Evolutionary conservation across 176 grass and related monocot species (phyloP), one percentile per base, ranked within the genome.

Genomic region (Carex myosuroides): DNA sequence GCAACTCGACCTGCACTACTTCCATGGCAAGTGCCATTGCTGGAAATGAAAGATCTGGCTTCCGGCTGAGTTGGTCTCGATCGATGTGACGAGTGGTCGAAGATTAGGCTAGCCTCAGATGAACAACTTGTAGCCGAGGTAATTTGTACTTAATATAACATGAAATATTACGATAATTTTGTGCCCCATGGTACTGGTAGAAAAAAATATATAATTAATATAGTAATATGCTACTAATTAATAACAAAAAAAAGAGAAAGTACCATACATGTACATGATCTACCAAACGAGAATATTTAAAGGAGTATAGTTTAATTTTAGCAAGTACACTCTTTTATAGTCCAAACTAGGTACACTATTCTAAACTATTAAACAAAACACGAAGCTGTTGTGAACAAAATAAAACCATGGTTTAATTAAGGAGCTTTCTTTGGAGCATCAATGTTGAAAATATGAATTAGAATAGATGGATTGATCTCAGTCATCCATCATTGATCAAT

Each of bases 31-130:
- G 57, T 7, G 62, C 22, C 2, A 53, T 41, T 5, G 37, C 32
- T 5, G 69, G 33, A 50, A 7, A 10, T 21, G 65, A 65, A n/a
- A 70, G 11, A 17, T 63, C 61, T 12, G 41, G 55, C 3, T 94
- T 89, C 46, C 62, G 37, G 39, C 30, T 93, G 57, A 89, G 56
- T 35, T 93, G 91, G 91, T 93, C 89, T 3, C 20, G 81, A 14
- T 3, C 20, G 81, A 14, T 59, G 18, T 29, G 80, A 87, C 7
- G 83, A 84, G 37, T 70, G 81, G 84, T 82, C 56, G 0, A 88
- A 75, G 64, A 83, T 93, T 62, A 67, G 0, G 5, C 24, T 70
- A 14, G 11, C 55, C n/a, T 48, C 55, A 0, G 30, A 66, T 26
- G 12, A 46, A 8, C 73, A 60, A 3, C 84, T 85, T 35, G 77